A percentile compares a stretch with the other conserved stretches of the same genome.
Conservation (phyloP, 78 protist species). For the Anaeramoeba ignava region DNA sequence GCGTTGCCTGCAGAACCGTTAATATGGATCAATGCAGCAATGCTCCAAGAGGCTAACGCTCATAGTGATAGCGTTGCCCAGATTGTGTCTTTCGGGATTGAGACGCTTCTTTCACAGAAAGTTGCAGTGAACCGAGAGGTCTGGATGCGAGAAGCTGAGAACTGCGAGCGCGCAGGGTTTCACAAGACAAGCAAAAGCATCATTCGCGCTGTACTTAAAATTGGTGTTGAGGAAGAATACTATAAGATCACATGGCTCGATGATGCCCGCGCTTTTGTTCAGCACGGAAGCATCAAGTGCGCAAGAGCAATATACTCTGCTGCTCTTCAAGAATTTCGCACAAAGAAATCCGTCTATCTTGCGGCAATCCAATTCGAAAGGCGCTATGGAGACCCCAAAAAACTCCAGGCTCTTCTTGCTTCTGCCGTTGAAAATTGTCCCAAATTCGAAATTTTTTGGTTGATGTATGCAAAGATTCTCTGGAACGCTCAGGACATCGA, state of each 20-base stretch:
- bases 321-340: neutral
- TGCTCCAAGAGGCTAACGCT: neutral
- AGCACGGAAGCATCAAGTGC: neutral
- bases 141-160: neutral
- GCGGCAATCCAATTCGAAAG: neutral
- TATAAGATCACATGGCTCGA: neutral
- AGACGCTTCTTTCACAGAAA: neutral
- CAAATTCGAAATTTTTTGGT: neutral
- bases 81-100: neutral
- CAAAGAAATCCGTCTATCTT: neutral
- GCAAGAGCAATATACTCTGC: neutral
- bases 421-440: neutral
- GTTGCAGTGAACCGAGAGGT: neutral
- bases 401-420: neutral
- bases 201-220: neutral
- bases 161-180: neutral
- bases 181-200: neutral
- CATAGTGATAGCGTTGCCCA: neutral
- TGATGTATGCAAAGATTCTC: neutral
- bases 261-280: neutral
- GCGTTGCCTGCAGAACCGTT: neutral
- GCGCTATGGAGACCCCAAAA: neutral
- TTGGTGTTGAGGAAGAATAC: neutral
- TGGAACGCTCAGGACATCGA: neutral
- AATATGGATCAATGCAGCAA: neutral